phyloP scores from a whole-genome alignment of 768 basidiomycete species.

The Roridomyces roridus region DNA sequence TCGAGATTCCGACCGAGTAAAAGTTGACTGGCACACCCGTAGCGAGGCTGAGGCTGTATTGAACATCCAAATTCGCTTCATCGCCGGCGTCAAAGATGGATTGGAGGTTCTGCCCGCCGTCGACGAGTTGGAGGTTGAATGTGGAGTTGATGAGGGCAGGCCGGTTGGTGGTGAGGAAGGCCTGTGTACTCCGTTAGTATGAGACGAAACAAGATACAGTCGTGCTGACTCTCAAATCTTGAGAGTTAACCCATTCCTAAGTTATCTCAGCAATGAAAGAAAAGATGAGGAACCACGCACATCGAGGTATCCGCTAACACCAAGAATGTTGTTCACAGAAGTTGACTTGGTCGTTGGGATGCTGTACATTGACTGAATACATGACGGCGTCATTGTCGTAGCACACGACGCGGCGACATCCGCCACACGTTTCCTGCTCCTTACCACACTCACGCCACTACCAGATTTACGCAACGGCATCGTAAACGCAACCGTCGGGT shows the following conservation, averaged over 20 bases:
- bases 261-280: neutral
- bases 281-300: conserved; percentile 18
- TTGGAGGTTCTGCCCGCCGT: conserved; percentile 34
- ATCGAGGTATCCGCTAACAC: conserved; percentile 33
- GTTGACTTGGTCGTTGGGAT: conserved; percentile 1
- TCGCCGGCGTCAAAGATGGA: conserved; percentile 28
- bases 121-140: conserved; percentile 25
- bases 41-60: conserved; percentile 45
- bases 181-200: neutral
- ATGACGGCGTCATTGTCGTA: neutral
- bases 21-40: conserved; percentile 41
- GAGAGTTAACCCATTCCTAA: conserved; percentile 12
- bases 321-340: conserved; percentile 32
- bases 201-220: neutral
- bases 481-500: conserved; percentile 35
- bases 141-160: conserved; percentile 11
- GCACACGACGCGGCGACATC: neutral
- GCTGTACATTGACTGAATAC: conserved; percentile 1
- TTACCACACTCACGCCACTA: neutral
- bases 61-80: conserved; percentile 44
- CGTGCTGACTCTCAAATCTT: neutral
- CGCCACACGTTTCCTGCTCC: neutral
- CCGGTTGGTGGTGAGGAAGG: neutral
- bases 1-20: conserved; percentile 28
- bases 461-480: neutral